Evolutionary conservation across 2,329 filamentous ascomycete genomes (phyloP).

Genomic region (Chaetomiaceae sp.): DNA sequence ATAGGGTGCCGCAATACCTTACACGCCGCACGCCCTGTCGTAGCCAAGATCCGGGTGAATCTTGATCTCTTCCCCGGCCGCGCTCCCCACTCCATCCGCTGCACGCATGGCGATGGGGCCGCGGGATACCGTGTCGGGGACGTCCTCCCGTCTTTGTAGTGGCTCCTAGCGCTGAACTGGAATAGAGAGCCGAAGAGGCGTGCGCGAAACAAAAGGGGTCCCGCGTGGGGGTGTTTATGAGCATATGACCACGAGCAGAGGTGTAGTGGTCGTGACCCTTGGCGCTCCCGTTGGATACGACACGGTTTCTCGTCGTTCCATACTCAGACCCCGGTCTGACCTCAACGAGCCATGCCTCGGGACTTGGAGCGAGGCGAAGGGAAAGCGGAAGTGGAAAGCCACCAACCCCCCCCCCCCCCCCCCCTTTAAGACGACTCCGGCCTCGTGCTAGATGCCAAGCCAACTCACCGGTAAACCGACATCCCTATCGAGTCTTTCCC

Average conservation of each 20-base stretch:
- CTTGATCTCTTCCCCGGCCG: slow-evolving; percentile 2
- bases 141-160: not conserved
- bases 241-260: too few species aligned
- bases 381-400: not conserved
- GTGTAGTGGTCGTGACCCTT: too few species aligned
- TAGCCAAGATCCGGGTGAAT: slow-evolving; percentile 9
- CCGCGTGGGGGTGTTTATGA: too few species aligned
- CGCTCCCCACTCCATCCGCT: not conserved
- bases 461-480: not conserved
- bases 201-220: too few species aligned
- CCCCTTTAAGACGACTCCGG: not conserved
- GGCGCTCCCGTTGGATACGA: too few species aligned
- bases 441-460: too few species aligned
- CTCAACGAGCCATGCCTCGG: not conserved
- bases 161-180: not conserved
- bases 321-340: not conserved
- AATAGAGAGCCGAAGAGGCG: not conserved
- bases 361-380: not conserved
- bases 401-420: too few species aligned
- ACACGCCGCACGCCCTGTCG: not conserved
- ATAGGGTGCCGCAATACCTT: not conserved
- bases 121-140: slow-evolving; percentile 1
- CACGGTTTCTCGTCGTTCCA: too few species aligned
- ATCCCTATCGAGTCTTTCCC: too few species aligned
- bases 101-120: slow-evolving; percentile 3